Conservation (phyloP, 2,329 filamentous ascomycete genomes). For the Nannizzia gypsea region DNA sequence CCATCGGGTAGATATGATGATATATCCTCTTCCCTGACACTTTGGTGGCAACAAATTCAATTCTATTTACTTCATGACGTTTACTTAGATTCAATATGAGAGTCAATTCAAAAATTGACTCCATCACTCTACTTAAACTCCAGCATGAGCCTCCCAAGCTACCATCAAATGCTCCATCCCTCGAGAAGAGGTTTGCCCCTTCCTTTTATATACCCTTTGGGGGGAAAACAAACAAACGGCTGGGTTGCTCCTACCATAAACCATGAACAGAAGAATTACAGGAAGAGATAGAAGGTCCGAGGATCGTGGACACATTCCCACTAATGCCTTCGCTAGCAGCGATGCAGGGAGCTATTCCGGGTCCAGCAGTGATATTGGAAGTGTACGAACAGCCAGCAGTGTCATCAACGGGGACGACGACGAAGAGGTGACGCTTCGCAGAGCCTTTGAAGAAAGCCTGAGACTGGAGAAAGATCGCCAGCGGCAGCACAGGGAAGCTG, state of each 20-base stretch:
- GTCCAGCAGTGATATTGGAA: neutral
- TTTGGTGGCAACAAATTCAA: neutral
- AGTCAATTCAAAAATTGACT: neutral
- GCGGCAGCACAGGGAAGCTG: neutral
- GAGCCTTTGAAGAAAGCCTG: neutral
- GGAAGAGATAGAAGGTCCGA: neutral
- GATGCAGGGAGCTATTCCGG: neutral
- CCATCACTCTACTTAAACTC: neutral
- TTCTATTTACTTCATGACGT: neutral
- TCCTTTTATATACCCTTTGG: too few species aligned
- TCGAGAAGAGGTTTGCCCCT: too few species aligned
- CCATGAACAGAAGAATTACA: neutral
- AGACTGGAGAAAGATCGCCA: neutral
- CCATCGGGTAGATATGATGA: constrained; percentile 1
- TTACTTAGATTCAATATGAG: neutral
- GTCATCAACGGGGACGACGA: neutral
- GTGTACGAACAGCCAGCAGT: neutral
- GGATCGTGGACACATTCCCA: neutral
- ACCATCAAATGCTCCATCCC: too few species aligned
- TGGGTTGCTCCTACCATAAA: neutral
- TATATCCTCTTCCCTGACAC: neutral
- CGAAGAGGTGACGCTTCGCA: constrained; percentile 10
- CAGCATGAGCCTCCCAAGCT: neutral
- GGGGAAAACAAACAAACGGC: neutral
- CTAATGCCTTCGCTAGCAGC: neutral